These are phyloP conservation scores for Claviceps pazoutovae DNA, from an alignment of 2,329 filamentous ascomycete genomes.

Conservation along the genomic window DNA sequence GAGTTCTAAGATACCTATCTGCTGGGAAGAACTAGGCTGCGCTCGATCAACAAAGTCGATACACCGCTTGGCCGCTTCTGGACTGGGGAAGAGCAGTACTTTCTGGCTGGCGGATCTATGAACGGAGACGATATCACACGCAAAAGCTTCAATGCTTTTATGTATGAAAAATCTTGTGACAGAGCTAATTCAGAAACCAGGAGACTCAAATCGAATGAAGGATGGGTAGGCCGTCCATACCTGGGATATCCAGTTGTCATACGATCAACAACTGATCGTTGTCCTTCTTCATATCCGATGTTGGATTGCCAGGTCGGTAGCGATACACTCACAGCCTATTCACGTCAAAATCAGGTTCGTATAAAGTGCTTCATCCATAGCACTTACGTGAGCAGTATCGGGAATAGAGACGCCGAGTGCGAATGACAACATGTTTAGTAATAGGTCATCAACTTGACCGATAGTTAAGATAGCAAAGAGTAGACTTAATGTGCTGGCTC, in stretches of 20 bases:
- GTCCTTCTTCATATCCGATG: constrained; percentile 84
- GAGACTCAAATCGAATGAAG: not conserved
- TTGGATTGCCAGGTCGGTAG: constrained; percentile 87
- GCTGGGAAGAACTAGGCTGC: constrained; percentile 32
- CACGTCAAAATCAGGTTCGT: not conserved
- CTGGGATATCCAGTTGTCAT: constrained; percentile 88
- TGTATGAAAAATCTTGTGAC: constrained; percentile 80
- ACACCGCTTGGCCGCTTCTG: constrained; percentile 56
- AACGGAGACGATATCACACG: constrained; percentile 48
- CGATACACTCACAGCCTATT: constrained; percentile 85
- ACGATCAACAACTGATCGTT: constrained; percentile 69
- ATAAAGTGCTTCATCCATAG: not conserved
- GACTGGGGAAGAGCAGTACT: constrained; percentile 74
- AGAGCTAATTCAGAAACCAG: not conserved
- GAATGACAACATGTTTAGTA: constrained; percentile 30
- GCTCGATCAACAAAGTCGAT: constrained; percentile 54
- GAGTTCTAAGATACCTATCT: constrained; percentile 46
- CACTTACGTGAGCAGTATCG: constrained; percentile 62
- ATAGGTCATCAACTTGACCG: not conserved
- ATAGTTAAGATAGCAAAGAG: not conserved
- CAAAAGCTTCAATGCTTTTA: constrained; percentile 63
- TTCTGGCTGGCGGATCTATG: constrained; percentile 49
- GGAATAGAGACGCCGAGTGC: constrained; percentile 58
- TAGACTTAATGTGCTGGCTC: not conserved
- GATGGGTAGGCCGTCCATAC: constrained; percentile 26